These are phyloP conservation scores for Ogataea populi-albae DNA, from an alignment of 805 yeast genomes.

Conservation along the genomic window DNA sequence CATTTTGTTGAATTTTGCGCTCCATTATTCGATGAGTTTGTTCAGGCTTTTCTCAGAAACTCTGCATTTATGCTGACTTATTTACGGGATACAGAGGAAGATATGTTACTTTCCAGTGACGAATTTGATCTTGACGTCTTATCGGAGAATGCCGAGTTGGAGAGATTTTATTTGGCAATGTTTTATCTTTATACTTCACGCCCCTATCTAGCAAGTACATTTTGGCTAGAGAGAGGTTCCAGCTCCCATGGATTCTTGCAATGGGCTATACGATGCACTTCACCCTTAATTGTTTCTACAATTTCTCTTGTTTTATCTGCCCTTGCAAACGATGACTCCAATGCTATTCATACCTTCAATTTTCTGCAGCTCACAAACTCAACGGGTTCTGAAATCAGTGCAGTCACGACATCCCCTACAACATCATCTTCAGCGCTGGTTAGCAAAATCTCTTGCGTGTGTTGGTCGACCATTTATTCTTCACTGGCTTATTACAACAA, in stretches of 20 bases:
- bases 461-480: constrained; percentile 37
- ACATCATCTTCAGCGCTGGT: constrained; percentile 20
- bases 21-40: constrained; percentile 46
- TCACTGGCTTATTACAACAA: constrained; percentile 32
- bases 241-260: constrained; percentile 75
- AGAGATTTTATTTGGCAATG: constrained; percentile 76
- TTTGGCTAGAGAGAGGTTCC: constrained; percentile 69
- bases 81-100: constrained; percentile 73
- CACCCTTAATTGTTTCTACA: constrained; percentile 77
- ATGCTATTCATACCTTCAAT: constrained; percentile 50
- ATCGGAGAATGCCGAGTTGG: constrained; percentile 77
- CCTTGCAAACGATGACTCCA: constrained; percentile 57
- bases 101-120: constrained; percentile 56
- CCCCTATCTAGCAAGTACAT: constrained; percentile 51
- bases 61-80: constrained; percentile 65
- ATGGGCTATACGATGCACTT: constrained; percentile 82
- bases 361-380: constrained; percentile 39
- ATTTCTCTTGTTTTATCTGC: constrained; percentile 78
- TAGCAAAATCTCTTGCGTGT: constrained; percentile 29
- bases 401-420: constrained; percentile 8
- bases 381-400: constrained; percentile 10
- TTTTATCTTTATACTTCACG: constrained; percentile 66
- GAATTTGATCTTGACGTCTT: constrained; percentile 58
- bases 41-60: constrained; percentile 55
- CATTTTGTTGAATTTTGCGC: constrained; percentile 38